Base-by-base conservation (phyloP, 306 rosid genomes). In the Prunus mume region DNA sequence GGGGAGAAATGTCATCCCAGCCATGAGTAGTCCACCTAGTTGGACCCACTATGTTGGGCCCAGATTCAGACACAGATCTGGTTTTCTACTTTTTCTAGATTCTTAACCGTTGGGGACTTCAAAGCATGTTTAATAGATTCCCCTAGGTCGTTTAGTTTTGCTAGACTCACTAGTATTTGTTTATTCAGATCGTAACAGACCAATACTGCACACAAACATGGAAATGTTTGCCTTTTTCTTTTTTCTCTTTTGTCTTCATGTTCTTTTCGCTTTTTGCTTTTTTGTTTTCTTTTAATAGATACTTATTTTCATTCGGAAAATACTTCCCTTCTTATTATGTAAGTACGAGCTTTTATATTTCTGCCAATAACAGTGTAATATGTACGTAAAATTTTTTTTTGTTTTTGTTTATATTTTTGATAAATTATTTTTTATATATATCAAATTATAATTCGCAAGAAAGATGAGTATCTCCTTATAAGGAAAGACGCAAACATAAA, bases 71-170 rank as follows among this genome's bases (percentile, higher is more conserved):
- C 43, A 50, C 30, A 78, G 69, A 73, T 66, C 78, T 66, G 54
- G 8, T 22, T 71, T 25, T 75, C 50, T 51, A 49, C 47, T 58
- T 49, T 5, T 8, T 78, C 24, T 41, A 18, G 67, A 71, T 71
- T 78, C 76, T 64, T 71, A 77, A 78, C 82, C 82, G 69, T 73
- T 73, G 64, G 34, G 83, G 78, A 73, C 60, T 38, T 34, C 19
- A 60, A 68, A 74, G 60, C 18, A 15, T 19, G 45, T 20, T 60
- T 80, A 25, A 13, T 24, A 76, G 78, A 56, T 80, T 71, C 76
- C 20, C n/a, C 14, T 6, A 55, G 46, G 45, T 38, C 66, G 3
- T 15, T 71, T n/a, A 43, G 72, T 32, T 28, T 20, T 46, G 10
- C 73, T 41, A 63, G 17, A 12, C 52, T 64, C 73, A 67, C 75